Conservation (phyloP, 257 asterid species). For the Thymus quinquecostatus region DNA sequence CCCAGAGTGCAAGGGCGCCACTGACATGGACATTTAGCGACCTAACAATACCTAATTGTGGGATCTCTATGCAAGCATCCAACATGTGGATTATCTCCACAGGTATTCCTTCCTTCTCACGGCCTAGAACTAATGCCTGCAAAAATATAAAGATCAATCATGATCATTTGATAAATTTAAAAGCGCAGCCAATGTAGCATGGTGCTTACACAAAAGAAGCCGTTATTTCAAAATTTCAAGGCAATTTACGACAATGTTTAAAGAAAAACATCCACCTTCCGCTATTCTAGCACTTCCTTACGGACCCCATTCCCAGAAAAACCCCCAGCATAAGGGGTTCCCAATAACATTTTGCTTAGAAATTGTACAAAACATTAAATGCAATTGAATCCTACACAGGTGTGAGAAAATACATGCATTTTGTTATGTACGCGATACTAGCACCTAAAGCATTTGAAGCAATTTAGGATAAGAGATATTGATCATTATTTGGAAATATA, state of each 20-base stretch:
- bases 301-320: not conserved
- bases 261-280: not conserved
- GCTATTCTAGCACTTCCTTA: not conserved
- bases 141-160: not conserved
- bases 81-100: conserved; percentile 87
- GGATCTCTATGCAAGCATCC: conserved; percentile 93
- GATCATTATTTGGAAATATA: no score
- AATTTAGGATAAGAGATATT: not conserved
- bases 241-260: no score
- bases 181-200: not conserved
- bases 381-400: not conserved
- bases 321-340: not conserved
- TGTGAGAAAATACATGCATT: not conserved
- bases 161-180: not conserved
- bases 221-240: not conserved
- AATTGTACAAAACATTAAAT: not conserved
- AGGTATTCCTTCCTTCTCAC: conserved; percentile 96
- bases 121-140: conserved; percentile 85
- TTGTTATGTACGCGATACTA: not conserved
- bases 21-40: conserved; percentile 98
- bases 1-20: conserved; percentile 98
- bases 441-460: not conserved
- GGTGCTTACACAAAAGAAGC: not conserved
- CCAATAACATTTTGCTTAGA: not conserved
- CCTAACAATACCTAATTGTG: conserved; percentile 89